Evolutionary conservation across 345 rosid genomes (phyloP).

Genomic region (Arabis hirsuta): DNA sequence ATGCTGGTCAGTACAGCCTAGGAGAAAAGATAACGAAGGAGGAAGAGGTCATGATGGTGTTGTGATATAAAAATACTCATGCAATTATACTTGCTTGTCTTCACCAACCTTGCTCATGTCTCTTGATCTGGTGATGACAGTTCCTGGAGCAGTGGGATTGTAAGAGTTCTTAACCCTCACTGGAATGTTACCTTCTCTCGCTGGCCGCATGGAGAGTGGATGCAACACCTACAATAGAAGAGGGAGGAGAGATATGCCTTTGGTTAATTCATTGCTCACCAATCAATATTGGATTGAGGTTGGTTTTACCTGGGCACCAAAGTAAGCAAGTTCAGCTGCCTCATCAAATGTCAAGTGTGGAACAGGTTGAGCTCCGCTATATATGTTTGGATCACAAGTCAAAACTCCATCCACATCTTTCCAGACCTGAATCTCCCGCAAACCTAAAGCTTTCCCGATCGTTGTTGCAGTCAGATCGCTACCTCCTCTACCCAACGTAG

Average conservation of each 20-base stretch:
- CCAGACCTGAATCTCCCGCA: conserved; percentile 98
- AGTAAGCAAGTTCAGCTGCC: conserved; percentile 98
- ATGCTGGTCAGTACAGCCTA: conserved; percentile 95
- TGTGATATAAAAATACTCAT: conserved; percentile 1
- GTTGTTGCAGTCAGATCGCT: conserved; percentile 96
- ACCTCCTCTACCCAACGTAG: conserved; percentile 93
- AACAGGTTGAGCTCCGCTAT: conserved; percentile 68
- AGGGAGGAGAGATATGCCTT: not conserved
- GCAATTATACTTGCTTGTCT: not conserved
- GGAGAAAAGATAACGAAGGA: not conserved
- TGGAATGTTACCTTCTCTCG: conserved; percentile 92
- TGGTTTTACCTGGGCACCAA: conserved; percentile 53
- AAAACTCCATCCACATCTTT: conserved; percentile 97
- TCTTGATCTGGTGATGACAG: conserved; percentile 77
- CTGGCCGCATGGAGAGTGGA: conserved; percentile 97
- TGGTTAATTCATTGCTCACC: not conserved
- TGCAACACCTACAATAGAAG: conserved; percentile 65
- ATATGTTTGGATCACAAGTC: conserved; percentile 91
- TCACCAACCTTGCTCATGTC: conserved; percentile 87
- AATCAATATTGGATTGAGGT: not conserved
- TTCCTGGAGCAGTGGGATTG: conserved; percentile 90
- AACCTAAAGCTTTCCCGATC: conserved; percentile 86
- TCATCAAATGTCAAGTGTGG: conserved; percentile 91
- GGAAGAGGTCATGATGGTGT: conserved; percentile 19
- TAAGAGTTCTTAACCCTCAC: conserved; percentile 93